Evolutionary conservation across 208 protist species (phyloP).

Genomic region (Acanthamoeba culbertsoni): DNA sequence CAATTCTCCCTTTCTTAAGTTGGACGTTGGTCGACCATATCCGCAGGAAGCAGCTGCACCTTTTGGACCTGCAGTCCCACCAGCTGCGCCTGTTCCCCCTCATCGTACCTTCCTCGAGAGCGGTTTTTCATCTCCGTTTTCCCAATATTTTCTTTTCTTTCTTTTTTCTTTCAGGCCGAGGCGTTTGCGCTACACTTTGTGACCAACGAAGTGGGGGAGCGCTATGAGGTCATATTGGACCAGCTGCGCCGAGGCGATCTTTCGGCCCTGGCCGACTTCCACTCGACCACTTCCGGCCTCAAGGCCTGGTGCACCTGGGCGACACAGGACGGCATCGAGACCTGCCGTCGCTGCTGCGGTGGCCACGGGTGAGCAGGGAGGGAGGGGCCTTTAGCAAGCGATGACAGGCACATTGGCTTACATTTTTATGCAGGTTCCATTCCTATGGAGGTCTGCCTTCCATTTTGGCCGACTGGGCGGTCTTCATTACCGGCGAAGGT

Average conservation of each 20-base stretch:
- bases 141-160: too few relatives aligned
- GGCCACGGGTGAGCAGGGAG: neutral
- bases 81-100: conserved; percentile 11
- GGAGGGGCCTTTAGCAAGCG: too few relatives aligned
- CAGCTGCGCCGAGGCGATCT: neutral
- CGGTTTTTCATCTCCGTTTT: neutral
- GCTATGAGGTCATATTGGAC: neutral
- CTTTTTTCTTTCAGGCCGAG: neutral
- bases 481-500: conserved; percentile 20
- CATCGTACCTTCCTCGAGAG: neutral
- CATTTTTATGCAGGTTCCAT: neutral
- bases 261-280: neutral
- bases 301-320: conserved; percentile 53
- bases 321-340: neutral
- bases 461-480: conserved; percentile 5
- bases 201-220: neutral
- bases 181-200: conserved; percentile 20
- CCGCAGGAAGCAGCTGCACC: neutral
- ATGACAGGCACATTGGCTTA: neutral
- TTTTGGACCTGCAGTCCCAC: conserved; percentile 27
- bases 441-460: neutral
- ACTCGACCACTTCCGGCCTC: conserved; percentile 38
- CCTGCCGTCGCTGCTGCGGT: conserved; percentile 41
- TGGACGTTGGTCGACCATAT: neutral
- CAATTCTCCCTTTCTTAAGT: too few relatives aligned